Evolutionary conservation across 306 rosid genomes (phyloP), one percentile per base, ranked within the genome.

Genomic region (Echinosophora koreensis): DNA sequence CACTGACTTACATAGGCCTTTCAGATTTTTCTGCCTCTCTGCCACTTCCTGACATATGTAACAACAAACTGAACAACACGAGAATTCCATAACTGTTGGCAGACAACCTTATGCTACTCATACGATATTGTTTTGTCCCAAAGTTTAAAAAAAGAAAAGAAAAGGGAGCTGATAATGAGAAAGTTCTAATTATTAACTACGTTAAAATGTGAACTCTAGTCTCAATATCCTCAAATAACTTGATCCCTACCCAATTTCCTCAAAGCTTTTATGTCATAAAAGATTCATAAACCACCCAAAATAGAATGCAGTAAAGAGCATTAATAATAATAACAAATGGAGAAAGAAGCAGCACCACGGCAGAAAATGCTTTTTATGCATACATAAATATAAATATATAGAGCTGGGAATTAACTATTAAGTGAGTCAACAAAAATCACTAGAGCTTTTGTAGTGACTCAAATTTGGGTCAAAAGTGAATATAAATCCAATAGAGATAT

Each of bases 11-110:
- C 81, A 80, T 63, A 72, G 54, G 54, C 73, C 47, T 73, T 86
- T 80, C 77, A 47, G 63, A 77, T 63, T 75, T 82, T 77, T 85
- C 82, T 62, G 82, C 69, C 66, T 63, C 74, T 78, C 62, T 52
- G 47, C 61, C 69, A 60, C 34, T 77, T 77, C 81, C 70, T 63
- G 85, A 78, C 80, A 83, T 50, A 67, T 60, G 75, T 47, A 65
- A 74, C 67, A 60, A 65, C 69, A 78, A 71, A 82, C 71, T 62
- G 42, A 80, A 83, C 52, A 63, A 14, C 76, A 41, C 58, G 22
- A 81, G 58, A 50, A 35, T 49, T 73, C 12, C 17, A 58, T 34
- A 76, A 66, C 8, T 38, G 47, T 41, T 80, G 70, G 6, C 51
- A 27, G 71, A 57, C 49, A 50, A 59, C 35, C 69, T 71, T 65